phyloP scores from a whole-genome alignment of 768 basidiomycete genomes.

The Boletus sp. region DNA sequence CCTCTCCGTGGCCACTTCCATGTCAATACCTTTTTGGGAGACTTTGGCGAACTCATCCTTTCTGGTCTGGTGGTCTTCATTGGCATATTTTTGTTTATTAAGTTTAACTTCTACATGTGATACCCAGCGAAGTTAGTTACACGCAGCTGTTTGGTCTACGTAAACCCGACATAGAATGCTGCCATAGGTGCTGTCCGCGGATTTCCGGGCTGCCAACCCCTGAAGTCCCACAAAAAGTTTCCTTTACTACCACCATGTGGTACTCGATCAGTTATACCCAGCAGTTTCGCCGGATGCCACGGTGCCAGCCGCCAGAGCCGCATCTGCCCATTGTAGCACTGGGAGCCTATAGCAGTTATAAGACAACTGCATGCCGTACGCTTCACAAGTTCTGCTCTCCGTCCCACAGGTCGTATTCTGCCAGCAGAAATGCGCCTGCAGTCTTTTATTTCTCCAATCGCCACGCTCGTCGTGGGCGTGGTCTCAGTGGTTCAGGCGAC shows the following conservation, averaged over 20 bases:
- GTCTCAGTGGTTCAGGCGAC: background rate
- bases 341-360: background rate
- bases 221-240: no score
- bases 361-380: background rate
- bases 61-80: slow-evolving; percentile 34
- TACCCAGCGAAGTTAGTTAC: background rate
- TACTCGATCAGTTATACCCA: background rate
- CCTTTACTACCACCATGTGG: background rate
- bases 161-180: background rate
- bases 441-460: background rate
- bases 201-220: no score
- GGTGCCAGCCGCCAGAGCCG: background rate
- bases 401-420: background rate
- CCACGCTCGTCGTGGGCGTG: background rate
- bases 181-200: no score
- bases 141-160: background rate
- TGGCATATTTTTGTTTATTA: slow-evolving; percentile 31
- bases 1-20: slow-evolving; percentile 49
- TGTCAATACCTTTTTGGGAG: slow-evolving; percentile 67
- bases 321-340: no score
- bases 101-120: slow-evolving; percentile 27
- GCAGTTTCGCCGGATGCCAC: background rate
- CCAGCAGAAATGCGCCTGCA: slow-evolving; percentile 16
- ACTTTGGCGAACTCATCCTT: slow-evolving; percentile 40
- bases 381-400: background rate